phyloP scores from a whole-genome alignment of 805 yeast genomes.

The Yarrowia sp. region DNA sequence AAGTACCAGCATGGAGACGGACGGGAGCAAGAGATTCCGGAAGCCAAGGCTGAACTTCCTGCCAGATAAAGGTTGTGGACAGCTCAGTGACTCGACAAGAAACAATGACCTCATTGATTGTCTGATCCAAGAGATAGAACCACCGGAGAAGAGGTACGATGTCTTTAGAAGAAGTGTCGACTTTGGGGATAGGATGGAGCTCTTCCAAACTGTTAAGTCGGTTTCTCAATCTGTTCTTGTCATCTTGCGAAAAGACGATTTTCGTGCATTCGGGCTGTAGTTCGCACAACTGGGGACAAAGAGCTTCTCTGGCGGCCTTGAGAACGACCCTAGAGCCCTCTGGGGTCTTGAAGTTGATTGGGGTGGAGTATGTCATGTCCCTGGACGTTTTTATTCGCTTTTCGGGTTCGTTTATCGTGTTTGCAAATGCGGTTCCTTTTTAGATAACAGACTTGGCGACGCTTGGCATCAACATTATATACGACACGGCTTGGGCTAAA shows the following conservation, averaged over 20 bases:
- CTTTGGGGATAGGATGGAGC: not conserved
- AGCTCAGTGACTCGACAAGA: constrained; percentile 1
- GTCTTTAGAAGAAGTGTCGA: not conserved
- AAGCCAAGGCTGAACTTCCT: not conserved
- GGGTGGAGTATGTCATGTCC: not conserved
- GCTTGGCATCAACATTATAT: constrained; percentile 11
- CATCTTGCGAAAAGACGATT: not conserved
- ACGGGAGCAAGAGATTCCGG: not conserved
- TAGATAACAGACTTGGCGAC: not conserved
- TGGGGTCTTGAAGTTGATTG: constrained; percentile 8
- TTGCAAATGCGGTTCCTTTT: not conserved
- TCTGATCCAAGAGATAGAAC: constrained; percentile 1
- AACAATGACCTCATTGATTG: not conserved
- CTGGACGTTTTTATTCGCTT: not conserved
- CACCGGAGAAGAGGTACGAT: not conserved
- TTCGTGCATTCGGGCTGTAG: not conserved
- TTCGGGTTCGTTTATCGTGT: not conserved
- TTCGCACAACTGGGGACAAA: not conserved
- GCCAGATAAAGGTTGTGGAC: not conserved
- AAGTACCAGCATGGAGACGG: not conserved
- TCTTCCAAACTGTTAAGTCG: not conserved
- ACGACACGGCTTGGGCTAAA: constrained; percentile 7
- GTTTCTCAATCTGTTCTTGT: not conserved
- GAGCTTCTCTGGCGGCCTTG: constrained; percentile 1
- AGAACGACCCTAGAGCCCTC: not conserved